phyloP scores from a whole-genome alignment of 768 basidiomycete genomes.

The Amylocystis lapponica region DNA sequence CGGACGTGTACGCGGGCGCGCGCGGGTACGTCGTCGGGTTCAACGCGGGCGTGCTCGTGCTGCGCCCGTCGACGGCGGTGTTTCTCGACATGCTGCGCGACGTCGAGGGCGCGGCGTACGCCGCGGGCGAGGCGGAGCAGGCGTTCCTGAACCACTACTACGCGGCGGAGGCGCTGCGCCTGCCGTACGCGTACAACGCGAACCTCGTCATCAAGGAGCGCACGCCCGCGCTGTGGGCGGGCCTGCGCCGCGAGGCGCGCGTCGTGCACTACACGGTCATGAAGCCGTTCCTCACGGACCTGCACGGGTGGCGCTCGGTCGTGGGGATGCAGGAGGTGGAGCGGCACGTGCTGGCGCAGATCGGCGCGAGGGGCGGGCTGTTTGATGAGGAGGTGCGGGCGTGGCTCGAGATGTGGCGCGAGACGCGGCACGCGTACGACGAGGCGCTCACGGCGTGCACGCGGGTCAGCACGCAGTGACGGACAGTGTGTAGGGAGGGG shows the following conservation, averaged over 20 bases:
- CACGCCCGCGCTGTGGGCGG: slow-evolving; percentile 29
- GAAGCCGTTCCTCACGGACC: slow-evolving; percentile 21
- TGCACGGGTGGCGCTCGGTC: slow-evolving; percentile 4
- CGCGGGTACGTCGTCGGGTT: slow-evolving; percentile 32
- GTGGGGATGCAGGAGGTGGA: slow-evolving; percentile 20
- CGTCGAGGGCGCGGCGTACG: slow-evolving; percentile 26
- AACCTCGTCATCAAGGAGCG: slow-evolving; percentile 34
- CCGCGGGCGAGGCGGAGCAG: slow-evolving; percentile 33
- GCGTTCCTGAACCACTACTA: slow-evolving; percentile 37
- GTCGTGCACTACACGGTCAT: slow-evolving; percentile 36
- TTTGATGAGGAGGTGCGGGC: slow-evolving; percentile 28
- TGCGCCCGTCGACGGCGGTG: slow-evolving; percentile 26
- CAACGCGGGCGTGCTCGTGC: slow-evolving; percentile 36
- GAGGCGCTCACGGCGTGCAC: background rate
- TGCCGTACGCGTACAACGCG: slow-evolving; percentile 38
- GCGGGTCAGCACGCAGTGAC: background rate
- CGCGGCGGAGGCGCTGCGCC: slow-evolving; percentile 26
- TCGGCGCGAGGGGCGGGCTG: slow-evolving; percentile 16
- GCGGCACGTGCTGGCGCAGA: slow-evolving; percentile 18
- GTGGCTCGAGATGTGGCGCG: slow-evolving; percentile 20
- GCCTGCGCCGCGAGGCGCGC: slow-evolving; percentile 26
- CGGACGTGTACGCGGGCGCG: slow-evolving; percentile 29
- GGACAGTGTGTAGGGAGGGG: too few relatives aligned
- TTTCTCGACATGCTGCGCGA: slow-evolving; percentile 25
- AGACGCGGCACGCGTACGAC: slow-evolving; percentile 12